Evolutionary conservation across 2,329 filamentous ascomycete genomes (phyloP), one percentile per base, ranked within the genome.

Genomic region (Balansia obtecta): DNA sequence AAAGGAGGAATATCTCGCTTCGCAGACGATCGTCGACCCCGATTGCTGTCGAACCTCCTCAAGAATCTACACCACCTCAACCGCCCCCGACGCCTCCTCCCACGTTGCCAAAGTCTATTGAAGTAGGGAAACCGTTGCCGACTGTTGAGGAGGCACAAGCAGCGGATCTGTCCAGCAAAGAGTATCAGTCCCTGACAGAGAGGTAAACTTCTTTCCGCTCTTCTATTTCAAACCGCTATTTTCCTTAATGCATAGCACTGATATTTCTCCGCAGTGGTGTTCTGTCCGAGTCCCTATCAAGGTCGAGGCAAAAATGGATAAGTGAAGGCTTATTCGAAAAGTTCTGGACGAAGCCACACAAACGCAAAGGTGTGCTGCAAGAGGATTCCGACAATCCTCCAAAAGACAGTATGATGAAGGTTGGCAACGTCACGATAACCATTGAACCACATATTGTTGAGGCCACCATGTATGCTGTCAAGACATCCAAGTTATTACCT

Each of bases 361-460:
- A 84, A 66, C 77, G 78, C 54, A 86, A 84, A 63, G 80, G 82
- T 42, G 76, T 78, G 2, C 65, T 80, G 22, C 74, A 76, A 50
- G 82, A 83, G 57, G 78, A 82, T 48, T 71, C 76, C 6, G 80
- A 81, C 57, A 86, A 86, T 58, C 83, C 82, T 2, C 68, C 82
- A 54, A 82, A 85, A 65, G 78, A 88, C 44, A 81, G 76, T 54
- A 87, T 88, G 81, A 72, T 76, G 55, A 86, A 82, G 64, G 76
- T 88, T 20, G 87, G 88, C 57, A 78, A 77, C 57, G 82, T 86
- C 54, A 82, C 82, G 34, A 80, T 94, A 54, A 84, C 80, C 20
- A 80, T 90, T 53, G 87, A 90, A 64, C 88, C 88, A 43, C 86
- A 93, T 61, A 78, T 86, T 42, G 80, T 93, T 57, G 85, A 89